A percentile compares a stretch with the other conserved stretches of the same genome.
Evolutionary conservation across 371 early-diverging fungal genomes (phyloP).

Genomic region (Rhizomucor miehei): DNA sequence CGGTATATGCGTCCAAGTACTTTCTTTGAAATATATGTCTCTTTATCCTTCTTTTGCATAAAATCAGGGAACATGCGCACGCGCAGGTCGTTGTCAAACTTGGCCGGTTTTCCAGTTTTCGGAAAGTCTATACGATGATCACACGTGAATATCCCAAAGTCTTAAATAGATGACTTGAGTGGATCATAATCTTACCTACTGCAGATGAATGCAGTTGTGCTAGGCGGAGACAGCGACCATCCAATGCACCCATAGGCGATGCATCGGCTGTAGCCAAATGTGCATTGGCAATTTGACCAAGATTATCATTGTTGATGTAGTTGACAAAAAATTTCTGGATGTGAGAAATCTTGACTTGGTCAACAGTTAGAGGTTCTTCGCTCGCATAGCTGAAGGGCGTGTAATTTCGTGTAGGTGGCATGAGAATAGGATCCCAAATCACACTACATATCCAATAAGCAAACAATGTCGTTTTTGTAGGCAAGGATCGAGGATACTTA

Average conservation of each 20-base stretch:
- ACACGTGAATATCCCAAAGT: neutral
- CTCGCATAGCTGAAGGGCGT: constrained; percentile 65
- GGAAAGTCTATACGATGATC: constrained; percentile 29
- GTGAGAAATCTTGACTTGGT: constrained; percentile 50
- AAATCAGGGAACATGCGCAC: constrained; percentile 73
- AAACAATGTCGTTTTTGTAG: neutral
- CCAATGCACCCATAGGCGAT: constrained; percentile 39
- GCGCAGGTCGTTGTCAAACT: constrained; percentile 34
- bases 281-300: constrained; percentile 78
- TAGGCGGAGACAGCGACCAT: constrained; percentile 55
- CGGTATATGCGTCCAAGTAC: constrained; percentile 68
- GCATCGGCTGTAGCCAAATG: constrained; percentile 72
- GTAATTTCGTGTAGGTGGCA: constrained; percentile 39
- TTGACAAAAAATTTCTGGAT: constrained; percentile 73
- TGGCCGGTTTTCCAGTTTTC: constrained; percentile 46
- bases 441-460: constrained; percentile 28
- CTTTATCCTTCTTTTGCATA: constrained; percentile 69
- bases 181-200: constrained; percentile 28
- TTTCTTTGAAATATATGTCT: constrained; percentile 54
- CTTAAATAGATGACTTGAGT: neutral
- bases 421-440: constrained; percentile 67
- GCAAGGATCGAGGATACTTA: constrained; percentile 10
- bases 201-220: constrained; percentile 65
- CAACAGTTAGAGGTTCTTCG: constrained; percentile 24
- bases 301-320: constrained; percentile 68